Percentiles rank a stretch among this genome's conserved stretches.
Conservation (phyloP, 805 yeast genomes). For the Kodamaea fukazawae region DNA sequence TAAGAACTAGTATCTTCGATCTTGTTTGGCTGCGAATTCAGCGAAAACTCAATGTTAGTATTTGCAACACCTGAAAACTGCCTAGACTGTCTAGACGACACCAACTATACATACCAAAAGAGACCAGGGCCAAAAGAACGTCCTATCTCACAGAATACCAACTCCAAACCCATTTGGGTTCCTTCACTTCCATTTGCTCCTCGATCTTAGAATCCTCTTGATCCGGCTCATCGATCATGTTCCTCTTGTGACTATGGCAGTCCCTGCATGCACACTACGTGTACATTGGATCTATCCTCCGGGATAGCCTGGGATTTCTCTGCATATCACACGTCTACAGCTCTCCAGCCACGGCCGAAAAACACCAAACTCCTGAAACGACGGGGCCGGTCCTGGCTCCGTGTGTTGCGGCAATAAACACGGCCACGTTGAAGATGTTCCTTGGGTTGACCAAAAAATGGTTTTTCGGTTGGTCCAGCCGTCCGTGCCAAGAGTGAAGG, state of each 20-base stretch:
- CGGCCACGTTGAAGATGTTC: background rate
- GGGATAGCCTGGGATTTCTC: conserved; percentile 10
- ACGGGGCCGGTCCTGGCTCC: too few relatives aligned
- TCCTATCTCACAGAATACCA: background rate
- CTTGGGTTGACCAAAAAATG: conserved; percentile 6
- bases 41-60: too few relatives aligned
- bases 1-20: too few relatives aligned
- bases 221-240: background rate
- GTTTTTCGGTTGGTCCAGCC: conserved; percentile 1
- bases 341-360: too few relatives aligned
- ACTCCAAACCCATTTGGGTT: too few relatives aligned
- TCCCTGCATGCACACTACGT: conserved; percentile 7
- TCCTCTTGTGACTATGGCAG: background rate
- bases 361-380: background rate
- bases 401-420: too few relatives aligned
- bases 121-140: conserved; percentile 5
- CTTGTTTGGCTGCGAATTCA: too few relatives aligned
- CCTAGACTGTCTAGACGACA: too few relatives aligned
- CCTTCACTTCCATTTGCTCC: too few relatives aligned
- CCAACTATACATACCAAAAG: conserved; percentile 7
- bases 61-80: too few relatives aligned
- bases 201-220: background rate
- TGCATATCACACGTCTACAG: background rate
- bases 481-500: too few relatives aligned
- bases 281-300: conserved; percentile 9